A percentile compares a stretch with the other conserved stretches of the same genome.
These are phyloP conservation scores for Zygosaccharomyces kombuchaensis DNA, from an alignment of 805 yeast species.

Conservation along the genomic window DNA sequence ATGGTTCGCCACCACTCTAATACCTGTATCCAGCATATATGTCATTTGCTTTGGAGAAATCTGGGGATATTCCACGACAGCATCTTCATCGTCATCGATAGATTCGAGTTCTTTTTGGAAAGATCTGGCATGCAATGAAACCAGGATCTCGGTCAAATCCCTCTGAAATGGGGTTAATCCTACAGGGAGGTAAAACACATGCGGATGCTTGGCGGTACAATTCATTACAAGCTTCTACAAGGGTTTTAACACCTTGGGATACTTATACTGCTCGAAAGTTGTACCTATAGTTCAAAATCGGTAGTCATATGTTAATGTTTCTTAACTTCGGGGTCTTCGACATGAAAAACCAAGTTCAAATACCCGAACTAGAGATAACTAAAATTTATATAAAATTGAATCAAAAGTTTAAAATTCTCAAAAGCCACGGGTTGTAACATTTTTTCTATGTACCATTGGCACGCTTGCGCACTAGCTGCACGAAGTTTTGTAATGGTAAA, in stretches of 20 bases:
- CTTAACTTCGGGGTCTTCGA: not conserved
- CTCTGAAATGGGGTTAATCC: constrained; percentile 43
- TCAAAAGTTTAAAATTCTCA: too few relatives aligned
- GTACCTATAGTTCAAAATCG: not conserved
- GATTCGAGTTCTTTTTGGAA: constrained; percentile 22
- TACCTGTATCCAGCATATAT: constrained; percentile 35
- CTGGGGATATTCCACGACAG: constrained; percentile 24
- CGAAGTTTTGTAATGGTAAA: constrained; percentile 5
- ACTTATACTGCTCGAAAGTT: not conserved
- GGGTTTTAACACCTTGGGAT: not conserved
- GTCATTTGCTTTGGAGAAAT: constrained; percentile 37
- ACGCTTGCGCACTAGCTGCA: not conserved
- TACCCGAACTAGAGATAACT: not conserved
- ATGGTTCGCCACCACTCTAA: constrained; percentile 53
- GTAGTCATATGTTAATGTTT: not conserved
- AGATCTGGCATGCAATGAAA: constrained; percentile 40
- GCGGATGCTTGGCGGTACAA: constrained; percentile 2
- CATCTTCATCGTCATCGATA: constrained; percentile 2
- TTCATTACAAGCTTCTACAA: not conserved
- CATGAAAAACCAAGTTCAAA: not conserved
- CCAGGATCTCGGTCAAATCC: constrained; percentile 41
- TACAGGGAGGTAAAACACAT: constrained; percentile 37
- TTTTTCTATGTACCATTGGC: not conserved
- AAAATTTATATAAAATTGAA: not conserved
- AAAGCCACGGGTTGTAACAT: not conserved